Evolutionary conservation across 495 filamentous ascomycete species (phyloP).

Genomic region (Podospora comata): DNA sequence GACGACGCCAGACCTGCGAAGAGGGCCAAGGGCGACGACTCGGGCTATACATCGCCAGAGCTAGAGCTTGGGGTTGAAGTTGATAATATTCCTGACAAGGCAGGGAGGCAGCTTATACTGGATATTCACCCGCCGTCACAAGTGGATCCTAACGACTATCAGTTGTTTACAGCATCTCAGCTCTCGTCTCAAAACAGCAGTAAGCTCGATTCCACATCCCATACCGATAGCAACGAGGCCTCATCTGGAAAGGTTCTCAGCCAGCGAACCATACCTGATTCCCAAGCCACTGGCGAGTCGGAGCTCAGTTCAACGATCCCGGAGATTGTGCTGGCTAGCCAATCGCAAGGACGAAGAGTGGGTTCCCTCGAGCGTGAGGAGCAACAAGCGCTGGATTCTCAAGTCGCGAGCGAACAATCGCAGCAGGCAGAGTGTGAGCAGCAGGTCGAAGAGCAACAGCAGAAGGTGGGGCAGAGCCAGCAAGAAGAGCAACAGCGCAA

Average conservation of each 20-base stretch:
- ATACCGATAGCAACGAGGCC: background rate
- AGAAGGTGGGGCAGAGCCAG: background rate
- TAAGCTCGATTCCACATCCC: conserved; percentile 15
- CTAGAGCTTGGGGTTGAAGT: background rate
- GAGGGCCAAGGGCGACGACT: background rate
- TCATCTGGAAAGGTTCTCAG: background rate
- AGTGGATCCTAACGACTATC: conserved; percentile 24
- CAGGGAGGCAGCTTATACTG: background rate
- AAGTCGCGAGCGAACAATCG: background rate
- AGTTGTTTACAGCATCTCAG: conserved; percentile 14
- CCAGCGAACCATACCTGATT: conserved; percentile 31
- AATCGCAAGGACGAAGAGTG: background rate
- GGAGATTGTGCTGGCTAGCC: background rate
- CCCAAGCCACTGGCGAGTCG: conserved; percentile 19
- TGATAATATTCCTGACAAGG: background rate
- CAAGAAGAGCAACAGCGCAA: background rate
- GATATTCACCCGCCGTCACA: background rate
- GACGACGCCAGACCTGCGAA: conserved; percentile 1
- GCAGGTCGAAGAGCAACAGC: background rate
- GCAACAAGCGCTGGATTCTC: background rate
- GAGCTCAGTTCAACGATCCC: background rate
- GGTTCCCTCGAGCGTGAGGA: background rate
- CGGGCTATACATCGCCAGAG: background rate
- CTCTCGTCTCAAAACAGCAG: background rate
- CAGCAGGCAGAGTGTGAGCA: background rate